Evolutionary conservation across 805 yeast genomes (phyloP).

Genomic region (Lipomyces spencermartinsiae): DNA sequence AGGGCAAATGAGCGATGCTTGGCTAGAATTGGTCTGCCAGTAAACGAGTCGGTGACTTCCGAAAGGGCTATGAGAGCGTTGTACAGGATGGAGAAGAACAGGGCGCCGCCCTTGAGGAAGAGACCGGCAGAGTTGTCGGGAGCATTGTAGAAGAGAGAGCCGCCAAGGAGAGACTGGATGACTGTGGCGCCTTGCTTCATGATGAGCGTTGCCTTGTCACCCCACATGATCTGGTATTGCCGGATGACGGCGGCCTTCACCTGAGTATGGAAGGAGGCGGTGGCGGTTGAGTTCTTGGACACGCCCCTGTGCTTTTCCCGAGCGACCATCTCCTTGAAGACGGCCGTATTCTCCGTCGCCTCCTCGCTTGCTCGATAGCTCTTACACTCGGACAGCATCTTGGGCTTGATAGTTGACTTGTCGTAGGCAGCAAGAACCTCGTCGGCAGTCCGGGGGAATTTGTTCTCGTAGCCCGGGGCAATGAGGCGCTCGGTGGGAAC

Average conservation of each 20-base stretch:
- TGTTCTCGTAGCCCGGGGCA: slow-evolving; percentile 51
- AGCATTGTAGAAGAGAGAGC: slow-evolving; percentile 59
- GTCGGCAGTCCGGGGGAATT: slow-evolving; percentile 57
- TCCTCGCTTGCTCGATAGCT: too few relatives aligned
- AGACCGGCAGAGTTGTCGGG: slow-evolving; percentile 54
- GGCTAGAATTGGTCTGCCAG: slow-evolving; percentile 64
- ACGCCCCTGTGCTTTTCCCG: slow-evolving; percentile 14
- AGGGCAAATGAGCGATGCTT: slow-evolving; percentile 56
- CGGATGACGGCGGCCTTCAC: slow-evolving; percentile 21
- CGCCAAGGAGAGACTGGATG: slow-evolving; percentile 60
- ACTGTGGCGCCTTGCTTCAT: slow-evolving; percentile 42
- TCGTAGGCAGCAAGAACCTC: slow-evolving; percentile 54
- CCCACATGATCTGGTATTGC: slow-evolving; percentile 35
- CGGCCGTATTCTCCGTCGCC: too few relatives aligned
- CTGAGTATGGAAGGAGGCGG: slow-evolving; percentile 33
- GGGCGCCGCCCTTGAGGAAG: slow-evolving; percentile 59
- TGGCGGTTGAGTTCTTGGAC: too few relatives aligned
- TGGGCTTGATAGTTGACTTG: slow-evolving; percentile 51
- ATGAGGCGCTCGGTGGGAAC: slow-evolving; percentile 57
- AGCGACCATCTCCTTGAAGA: too few relatives aligned
- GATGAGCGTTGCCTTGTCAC: slow-evolving; percentile 26
- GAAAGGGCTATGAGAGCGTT: slow-evolving; percentile 66
- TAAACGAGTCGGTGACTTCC: slow-evolving; percentile 58
- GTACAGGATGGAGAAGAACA: slow-evolving; percentile 61
- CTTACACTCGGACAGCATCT: slow-evolving; percentile 55